Base-by-base conservation (phyloP, 2,329 filamentous ascomycete genomes). In the Leptographium lundbergii region DNA sequence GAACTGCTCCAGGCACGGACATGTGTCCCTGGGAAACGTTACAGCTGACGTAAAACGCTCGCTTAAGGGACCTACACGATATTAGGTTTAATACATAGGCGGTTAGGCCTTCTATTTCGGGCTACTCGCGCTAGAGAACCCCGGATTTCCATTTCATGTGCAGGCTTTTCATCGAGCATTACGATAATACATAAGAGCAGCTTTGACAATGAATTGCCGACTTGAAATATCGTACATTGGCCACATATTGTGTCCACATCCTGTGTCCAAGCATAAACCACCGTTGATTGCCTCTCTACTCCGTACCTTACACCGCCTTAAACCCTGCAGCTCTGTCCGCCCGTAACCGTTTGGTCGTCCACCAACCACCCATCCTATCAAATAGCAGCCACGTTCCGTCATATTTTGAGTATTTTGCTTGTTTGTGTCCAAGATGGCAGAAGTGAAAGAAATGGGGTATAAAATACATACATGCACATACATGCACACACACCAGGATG, bases 401-500 rank as follows among this genome's bases (percentile, higher is more conserved):
- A 54, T 22, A 54, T 36, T 22, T n/a, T 54, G 6, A n/a, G 32
- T 34, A 7, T 54, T 54, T 36, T 39, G 29, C 10, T 17, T 24
- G 36, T 39, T 27, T 51, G 11, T 51, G 24, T 29, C 25, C 48
- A 39, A 39, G 10, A 32, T 36, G 32, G 22, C 51, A 39, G 29
- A 45, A 57, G 32, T 45, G 45, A 47, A 54, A 24, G 50, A 54
- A 54, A 25, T n/a, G 22, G 54, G 54, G 54, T 56, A 56, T 48
- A 57, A 39, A 48, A 57, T 50, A 57, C 55, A 57, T 45, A 50
- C 51, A 54, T 54, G 32, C 36, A 57, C 55, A 57, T 29, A 50
- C 51, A 54, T 54, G 32, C 36, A 48, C 27, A 32, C 54, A 56
- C 19, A 48, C 19, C 9, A 29, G 51, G 32, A 32, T 34, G 32